Base-by-base conservation (phyloP, 306 rosid genomes). In the Benincasa hispida region DNA sequence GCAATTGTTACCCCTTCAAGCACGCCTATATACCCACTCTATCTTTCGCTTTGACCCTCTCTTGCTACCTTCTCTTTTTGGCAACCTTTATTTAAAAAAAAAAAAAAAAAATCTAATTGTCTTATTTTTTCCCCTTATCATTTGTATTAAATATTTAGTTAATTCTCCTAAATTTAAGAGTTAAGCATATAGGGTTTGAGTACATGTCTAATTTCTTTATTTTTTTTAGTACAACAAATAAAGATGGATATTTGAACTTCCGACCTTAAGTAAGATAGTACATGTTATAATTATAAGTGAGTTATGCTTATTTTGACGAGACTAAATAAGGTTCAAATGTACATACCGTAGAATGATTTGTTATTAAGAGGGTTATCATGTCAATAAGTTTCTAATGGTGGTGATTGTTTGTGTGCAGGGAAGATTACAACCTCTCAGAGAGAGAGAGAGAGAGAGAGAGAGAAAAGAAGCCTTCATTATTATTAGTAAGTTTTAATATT, bases 381-480 rank as follows among this genome's bases (percentile, higher is more conserved):
- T 8, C 18, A 10, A 3, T 4, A 4, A n/a, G 27, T 14, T 34
- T 18, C 32, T 75, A 32, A 74, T 42, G 54, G 32, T 14, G 32
- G 57, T 50, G 57, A 8, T 6, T 32, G n/a, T 74, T 54, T 74
- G 32, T 74, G 35, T 77, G 79, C 79, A 77, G 79, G 75, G 61
- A 76, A 39, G 65, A 21, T 21, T 18, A 47, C 57, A 61, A 78
- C 75, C 54, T 79, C 19, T 15, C 13, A 41, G 58, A 27, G 48
- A 58, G 41, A 54, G 68, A 77, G 66, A 58, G 80, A 60, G 75
- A 45, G 51, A 45, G 50, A 45, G 50, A 3, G 17, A 11, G 50
- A 56, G 50, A 51, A 57, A 37, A 81, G 86, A 83, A 87, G 84
- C 86, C 86, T 81, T 88, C 84, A 12, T 13, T 13, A 1, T 59